Evolutionary conservation across 2,329 filamentous ascomycete species (phyloP).

Genomic region (Aspergillus fructus): DNA sequence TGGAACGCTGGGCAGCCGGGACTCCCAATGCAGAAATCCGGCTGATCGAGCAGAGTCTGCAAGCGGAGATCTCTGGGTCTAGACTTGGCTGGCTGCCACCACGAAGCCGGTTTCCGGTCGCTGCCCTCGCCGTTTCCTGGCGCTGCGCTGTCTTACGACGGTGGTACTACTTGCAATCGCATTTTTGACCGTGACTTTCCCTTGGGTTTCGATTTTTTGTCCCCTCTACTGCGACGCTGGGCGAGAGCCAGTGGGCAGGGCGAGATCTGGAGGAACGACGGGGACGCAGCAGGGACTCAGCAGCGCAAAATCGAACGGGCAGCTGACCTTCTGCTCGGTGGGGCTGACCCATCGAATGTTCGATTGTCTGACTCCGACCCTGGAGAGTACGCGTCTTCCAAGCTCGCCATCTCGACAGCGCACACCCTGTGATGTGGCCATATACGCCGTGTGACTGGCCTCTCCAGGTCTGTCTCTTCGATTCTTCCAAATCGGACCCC

Average conservation of each 20-base stretch:
- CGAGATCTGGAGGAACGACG: too few relatives aligned
- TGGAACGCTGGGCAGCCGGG: constrained; percentile 9
- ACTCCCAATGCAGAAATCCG: constrained; percentile 23
- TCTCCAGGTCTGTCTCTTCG: not conserved
- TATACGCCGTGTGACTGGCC: not conserved
- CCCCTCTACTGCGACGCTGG: too few relatives aligned
- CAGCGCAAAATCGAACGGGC: constrained; percentile 16
- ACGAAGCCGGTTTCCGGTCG: not conserved
- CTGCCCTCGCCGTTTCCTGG: not conserved
- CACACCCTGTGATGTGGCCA: not conserved
- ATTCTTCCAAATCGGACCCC: not conserved
- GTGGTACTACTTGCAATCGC: not conserved
- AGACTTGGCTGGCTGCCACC: constrained; percentile 11
- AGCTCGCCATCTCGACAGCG: not conserved
- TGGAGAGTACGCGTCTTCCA: not conserved
- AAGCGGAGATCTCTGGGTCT: constrained; percentile 20
- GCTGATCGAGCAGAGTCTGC: constrained; percentile 25
- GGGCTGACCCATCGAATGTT: constrained; percentile 22
- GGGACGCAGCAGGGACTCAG: not conserved
- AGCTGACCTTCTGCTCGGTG: constrained; percentile 18
- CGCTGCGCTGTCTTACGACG: not conserved
- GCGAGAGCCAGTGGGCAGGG: too few relatives aligned
- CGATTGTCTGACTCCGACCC: constrained; percentile 8
- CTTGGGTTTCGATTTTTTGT: not conserved
- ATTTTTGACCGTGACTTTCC: not conserved